phyloP scores from a whole-genome alignment of 805 yeast species.

The Zygosaccharomyces pseudorouxii region DNA sequence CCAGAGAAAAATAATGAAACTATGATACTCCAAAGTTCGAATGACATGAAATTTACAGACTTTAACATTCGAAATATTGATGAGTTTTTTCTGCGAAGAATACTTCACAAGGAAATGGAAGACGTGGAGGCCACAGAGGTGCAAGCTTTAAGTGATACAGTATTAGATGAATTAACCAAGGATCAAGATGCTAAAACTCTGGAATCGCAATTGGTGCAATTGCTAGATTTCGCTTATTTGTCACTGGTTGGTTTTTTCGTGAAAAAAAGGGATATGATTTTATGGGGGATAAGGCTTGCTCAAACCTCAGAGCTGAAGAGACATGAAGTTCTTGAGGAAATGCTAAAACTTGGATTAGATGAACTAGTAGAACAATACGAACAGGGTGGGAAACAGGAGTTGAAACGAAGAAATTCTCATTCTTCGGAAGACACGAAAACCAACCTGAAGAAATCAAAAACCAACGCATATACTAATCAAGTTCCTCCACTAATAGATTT shows the following conservation, averaged over 20 bases:
- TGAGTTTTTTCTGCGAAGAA: constrained; percentile 51
- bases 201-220: constrained; percentile 50
- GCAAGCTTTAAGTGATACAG: constrained; percentile 39
- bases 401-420: constrained; percentile 9
- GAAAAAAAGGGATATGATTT: constrained; percentile 47
- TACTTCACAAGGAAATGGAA: constrained; percentile 36
- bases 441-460: constrained; percentile 20
- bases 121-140: constrained; percentile 39
- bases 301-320: constrained; percentile 38
- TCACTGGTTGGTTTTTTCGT: constrained; percentile 47
- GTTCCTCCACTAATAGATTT: constrained; percentile 49
- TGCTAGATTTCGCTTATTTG: constrained; percentile 49
- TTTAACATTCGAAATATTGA: constrained; percentile 41
- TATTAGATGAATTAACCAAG: constrained; percentile 40
- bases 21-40: constrained; percentile 8
- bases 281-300: constrained; percentile 50
- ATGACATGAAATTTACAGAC: not conserved
- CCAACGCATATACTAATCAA: constrained; percentile 26
- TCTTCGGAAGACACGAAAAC: constrained; percentile 6
- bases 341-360: constrained; percentile 42
- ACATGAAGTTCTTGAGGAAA: constrained; percentile 37
- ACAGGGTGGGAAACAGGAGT: constrained; percentile 10
- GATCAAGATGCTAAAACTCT: constrained; percentile 40
- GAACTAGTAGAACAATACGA: constrained; percentile 42
- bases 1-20: constrained; percentile 17